Conservation (phyloP, 1,284 basidiomycete species). For the Trametes polyzona region DNA sequence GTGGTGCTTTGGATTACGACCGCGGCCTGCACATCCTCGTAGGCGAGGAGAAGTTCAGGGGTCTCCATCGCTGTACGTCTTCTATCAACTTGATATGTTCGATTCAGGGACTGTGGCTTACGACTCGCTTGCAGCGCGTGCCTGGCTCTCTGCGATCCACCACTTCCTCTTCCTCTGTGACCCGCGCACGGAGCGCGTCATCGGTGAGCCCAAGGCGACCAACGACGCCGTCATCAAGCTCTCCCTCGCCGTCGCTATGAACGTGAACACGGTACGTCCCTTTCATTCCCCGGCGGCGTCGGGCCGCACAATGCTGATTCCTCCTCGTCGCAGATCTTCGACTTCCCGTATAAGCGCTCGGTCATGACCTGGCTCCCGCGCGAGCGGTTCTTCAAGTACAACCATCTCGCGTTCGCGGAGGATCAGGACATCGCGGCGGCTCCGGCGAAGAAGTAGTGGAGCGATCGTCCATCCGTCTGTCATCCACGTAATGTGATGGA, state of each 20-base stretch:
- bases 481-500: too few species aligned
- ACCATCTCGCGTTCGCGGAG: conserved; percentile 27
- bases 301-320: not conserved
- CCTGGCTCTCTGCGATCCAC: conserved; percentile 49
- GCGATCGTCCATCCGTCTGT: too few species aligned
- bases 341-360: conserved; percentile 42
- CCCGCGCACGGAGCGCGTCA: conserved; percentile 47
- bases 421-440: conserved; percentile 6
- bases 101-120: too few species aligned
- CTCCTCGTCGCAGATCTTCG: conserved; percentile 30
- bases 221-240: conserved; percentile 41
- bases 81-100: too few species aligned
- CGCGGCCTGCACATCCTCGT: conserved; percentile 52
- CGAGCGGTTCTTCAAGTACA: conserved; percentile 38
- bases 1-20: conserved; percentile 50
- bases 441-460: not conserved
- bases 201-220: conserved; percentile 50
- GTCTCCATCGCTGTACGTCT: conserved; percentile 44
- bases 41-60: conserved; percentile 53
- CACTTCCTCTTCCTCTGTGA: conserved; percentile 57
- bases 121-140: conserved; percentile 38
- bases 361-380: conserved; percentile 30
- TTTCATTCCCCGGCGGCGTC: not conserved
- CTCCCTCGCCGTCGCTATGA: conserved; percentile 26
- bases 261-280: conserved; percentile 23